Percentiles rank a stretch among this genome's conserved stretches.
phyloP scores from a whole-genome alignment of 345 rosid species.

The Sonneratia caseolaris region DNA sequence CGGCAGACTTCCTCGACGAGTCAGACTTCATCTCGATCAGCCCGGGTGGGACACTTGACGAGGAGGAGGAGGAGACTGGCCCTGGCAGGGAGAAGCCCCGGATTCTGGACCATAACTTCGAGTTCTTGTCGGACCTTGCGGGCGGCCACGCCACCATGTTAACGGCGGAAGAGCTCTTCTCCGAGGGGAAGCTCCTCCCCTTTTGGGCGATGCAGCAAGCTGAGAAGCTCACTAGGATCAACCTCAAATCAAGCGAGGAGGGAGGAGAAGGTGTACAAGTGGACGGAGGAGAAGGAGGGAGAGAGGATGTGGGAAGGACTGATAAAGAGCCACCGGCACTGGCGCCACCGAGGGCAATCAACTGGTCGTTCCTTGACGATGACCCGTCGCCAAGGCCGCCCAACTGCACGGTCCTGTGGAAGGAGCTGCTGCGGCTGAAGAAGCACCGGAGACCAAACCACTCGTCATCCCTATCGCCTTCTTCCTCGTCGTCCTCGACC shows the following conservation, averaged over 20 bases:
- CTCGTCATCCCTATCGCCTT: slow-evolving; percentile 49
- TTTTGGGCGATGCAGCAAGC: slow-evolving; percentile 67
- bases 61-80: background rate
- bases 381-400: slow-evolving; percentile 98
- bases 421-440: slow-evolving; percentile 69
- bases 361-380: slow-evolving; percentile 68
- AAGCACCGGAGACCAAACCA: slow-evolving; percentile 28
- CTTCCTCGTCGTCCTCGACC: slow-evolving; percentile 41
- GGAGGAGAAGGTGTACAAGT: slow-evolving; percentile 19
- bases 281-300: background rate
- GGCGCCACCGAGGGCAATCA: background rate
- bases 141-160: slow-evolving; percentile 38
- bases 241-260: slow-evolving; percentile 30
- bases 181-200: slow-evolving; percentile 78
- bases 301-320: background rate
- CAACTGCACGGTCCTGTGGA: slow-evolving; percentile 88
- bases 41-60: slow-evolving; percentile 24
- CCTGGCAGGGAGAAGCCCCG: background rate
- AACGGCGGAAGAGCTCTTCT: slow-evolving; percentile 82
- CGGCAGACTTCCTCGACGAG: slow-evolving; percentile 67
- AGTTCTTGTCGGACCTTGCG: slow-evolving; percentile 51
- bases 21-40: slow-evolving; percentile 54
- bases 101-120: slow-evolving; percentile 42
- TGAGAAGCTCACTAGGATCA: slow-evolving; percentile 57
- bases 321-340: background rate